Evolutionary conservation across 257 asterid species (phyloP), one percentile per base, ranked within the genome.

Genomic region (Nicotiana otophora): DNA sequence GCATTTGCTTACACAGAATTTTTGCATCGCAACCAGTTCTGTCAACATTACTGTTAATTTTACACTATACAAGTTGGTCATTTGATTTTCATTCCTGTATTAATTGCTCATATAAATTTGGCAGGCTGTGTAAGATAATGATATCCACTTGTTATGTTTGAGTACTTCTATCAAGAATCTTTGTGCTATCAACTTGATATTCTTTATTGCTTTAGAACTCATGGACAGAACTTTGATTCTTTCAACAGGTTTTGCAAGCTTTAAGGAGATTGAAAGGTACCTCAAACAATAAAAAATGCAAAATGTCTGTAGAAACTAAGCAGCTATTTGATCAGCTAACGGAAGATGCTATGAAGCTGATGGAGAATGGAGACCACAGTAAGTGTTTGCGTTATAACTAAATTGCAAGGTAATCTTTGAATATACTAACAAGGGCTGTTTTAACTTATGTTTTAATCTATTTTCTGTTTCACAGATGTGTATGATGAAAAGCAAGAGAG

Each of bases 321-420:
- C 87, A 76, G 79, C 84, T 89, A 48, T 96, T 96, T 91, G 98
- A 96, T 86, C 92, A 92, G 90, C 96, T 96, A 80, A 96, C 98
- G 80, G 99, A 94, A 81, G 98, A 96, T 92, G 98, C 98, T 58
- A 90, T 91, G 97, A 89, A 84, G 83, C 91, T 96, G 85, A 75
- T 96, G 97, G 98, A 94, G 85, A 92, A 90, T 88, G 99, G 99
- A 82, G 98, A 96, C 82, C 92, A 89, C 90, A 89, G 98, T 94
- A 80, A 85, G 96, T 87, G 69, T 84, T 84, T 34, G 42, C 11
- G 77, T 17, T 17, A 1, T 7, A 36, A 57, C 70, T 33, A 26
- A 19, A 78, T 58, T 33, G 70, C 55, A 11, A 78, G 31, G 70
- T 64, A 39, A 74, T 74, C 16, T 30, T 74, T 74, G 62, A 74